Evolutionary conservation across 148 eudicot species (phyloP).

Genomic region (Chenopodium quinoa): DNA sequence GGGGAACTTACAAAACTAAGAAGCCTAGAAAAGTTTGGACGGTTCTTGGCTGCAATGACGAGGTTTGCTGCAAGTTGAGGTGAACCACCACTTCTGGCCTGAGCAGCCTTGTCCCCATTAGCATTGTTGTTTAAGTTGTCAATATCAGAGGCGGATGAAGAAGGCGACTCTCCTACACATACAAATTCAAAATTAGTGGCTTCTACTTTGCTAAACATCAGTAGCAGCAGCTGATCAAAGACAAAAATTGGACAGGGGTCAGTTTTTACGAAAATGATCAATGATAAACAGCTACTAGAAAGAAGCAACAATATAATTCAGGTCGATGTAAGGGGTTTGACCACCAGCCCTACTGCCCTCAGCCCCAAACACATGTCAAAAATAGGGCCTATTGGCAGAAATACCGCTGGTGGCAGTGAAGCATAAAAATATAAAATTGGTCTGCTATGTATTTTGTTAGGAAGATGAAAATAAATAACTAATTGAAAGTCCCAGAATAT

Average conservation of each 20-base stretch:
- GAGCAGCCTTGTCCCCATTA: constrained; percentile 62
- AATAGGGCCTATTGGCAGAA: not conserved
- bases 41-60: constrained; percentile 62
- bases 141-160: constrained; percentile 94
- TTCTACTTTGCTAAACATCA: constrained; percentile 5
- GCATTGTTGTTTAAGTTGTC: constrained; percentile 84
- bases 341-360: not conserved
- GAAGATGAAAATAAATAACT: too few species aligned
- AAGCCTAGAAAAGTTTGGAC: constrained; percentile 61
- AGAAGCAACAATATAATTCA: not conserved
- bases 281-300: not conserved
- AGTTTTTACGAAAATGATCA: not conserved
- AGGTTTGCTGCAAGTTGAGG: constrained; percentile 70
- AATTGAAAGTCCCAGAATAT: not conserved
- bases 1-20: constrained; percentile 70
- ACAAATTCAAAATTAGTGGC: constrained; percentile 9
- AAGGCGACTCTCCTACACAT: constrained; percentile 85
- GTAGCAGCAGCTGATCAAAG: not conserved
- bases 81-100: constrained; percentile 58
- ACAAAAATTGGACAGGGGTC: not conserved
- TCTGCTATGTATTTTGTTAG: too few species aligned
- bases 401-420: not conserved
- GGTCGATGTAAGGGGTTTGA: not conserved
- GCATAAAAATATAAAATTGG: not conserved
- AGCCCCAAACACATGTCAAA: not conserved